Evolutionary conservation across 305 asterid species (phyloP).

Genomic region (Fraxinus floribunda): DNA sequence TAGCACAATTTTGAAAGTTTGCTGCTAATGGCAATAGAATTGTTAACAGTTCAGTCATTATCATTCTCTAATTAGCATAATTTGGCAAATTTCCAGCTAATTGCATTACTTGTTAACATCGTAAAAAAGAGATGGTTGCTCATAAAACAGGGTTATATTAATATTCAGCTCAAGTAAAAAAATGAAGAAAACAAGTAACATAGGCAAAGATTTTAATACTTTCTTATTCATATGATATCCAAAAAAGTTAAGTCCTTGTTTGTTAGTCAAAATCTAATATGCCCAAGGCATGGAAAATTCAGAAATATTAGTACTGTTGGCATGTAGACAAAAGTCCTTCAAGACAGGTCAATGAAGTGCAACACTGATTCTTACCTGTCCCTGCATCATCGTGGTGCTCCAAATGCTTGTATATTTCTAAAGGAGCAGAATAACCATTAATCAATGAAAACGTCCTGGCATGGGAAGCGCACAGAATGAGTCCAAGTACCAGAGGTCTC

Average conservation of each 20-base stretch:
- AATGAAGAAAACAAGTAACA: neutral
- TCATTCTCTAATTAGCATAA: neutral
- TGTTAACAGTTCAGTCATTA: neutral
- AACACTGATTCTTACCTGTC: constrained; percentile 46
- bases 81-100: neutral
- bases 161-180: neutral
- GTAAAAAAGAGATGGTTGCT: neutral
- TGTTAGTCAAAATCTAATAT: neutral
- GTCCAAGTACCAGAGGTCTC: constrained; percentile 80
- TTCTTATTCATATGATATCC: neutral
- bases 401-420: constrained; percentile 93
- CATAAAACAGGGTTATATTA: neutral
- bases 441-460: constrained; percentile 84
- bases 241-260: neutral
- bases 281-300: neutral
- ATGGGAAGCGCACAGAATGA: constrained; percentile 90
- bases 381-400: constrained; percentile 86
- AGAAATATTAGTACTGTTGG: neutral
- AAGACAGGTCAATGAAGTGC: neutral
- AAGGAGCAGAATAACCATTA: constrained; percentile 91
- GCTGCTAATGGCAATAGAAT: neutral
- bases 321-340: neutral
- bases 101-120: neutral
- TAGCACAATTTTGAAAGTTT: neutral
- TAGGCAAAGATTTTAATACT: neutral